A percentile compares a stretch with the other conserved stretches of the same genome.
Conservation (phyloP, 768 basidiomycete species). For the Termitomyces sp. region DNA sequence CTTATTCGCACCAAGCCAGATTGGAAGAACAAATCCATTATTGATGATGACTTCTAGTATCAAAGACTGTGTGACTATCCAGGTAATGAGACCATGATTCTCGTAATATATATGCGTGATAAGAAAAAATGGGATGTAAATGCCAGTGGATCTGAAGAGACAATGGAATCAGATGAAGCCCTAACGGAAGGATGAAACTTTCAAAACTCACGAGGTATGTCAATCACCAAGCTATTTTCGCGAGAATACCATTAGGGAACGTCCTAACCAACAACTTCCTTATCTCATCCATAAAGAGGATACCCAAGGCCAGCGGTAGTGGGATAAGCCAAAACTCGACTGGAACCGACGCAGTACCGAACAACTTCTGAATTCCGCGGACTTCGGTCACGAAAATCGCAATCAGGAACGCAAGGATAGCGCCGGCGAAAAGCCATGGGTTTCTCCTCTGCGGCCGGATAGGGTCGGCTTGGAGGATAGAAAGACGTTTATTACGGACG, state of each 20-base stretch:
- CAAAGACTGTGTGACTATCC: neutral
- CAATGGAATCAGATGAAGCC: neutral
- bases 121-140: neutral
- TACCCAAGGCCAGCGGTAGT: slow-evolving; percentile 35
- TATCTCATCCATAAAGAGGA: slow-evolving; percentile 38
- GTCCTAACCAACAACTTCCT: slow-evolving; percentile 35
- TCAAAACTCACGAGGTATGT: neutral
- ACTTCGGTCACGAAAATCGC: slow-evolving; percentile 40
- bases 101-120: neutral
- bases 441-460: slow-evolving; percentile 39
- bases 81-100: neutral
- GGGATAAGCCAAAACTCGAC: slow-evolving; percentile 46
- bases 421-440: slow-evolving; percentile 20
- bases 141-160: neutral
- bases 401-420: slow-evolving; percentile 26
- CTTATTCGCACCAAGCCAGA: too few relatives aligned
- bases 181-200: neutral
- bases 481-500: slow-evolving; percentile 39
- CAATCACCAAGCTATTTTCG: slow-evolving; percentile 15
- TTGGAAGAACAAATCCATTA: neutral
- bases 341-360: slow-evolving; percentile 38
- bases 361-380: slow-evolving; percentile 36
- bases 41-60: neutral
- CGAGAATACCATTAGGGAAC: slow-evolving; percentile 15
- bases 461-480: slow-evolving; percentile 36